phyloP scores from a whole-genome alignment of 2,329 filamentous ascomycete genomes.

The Colletotrichum falcatum region DNA sequence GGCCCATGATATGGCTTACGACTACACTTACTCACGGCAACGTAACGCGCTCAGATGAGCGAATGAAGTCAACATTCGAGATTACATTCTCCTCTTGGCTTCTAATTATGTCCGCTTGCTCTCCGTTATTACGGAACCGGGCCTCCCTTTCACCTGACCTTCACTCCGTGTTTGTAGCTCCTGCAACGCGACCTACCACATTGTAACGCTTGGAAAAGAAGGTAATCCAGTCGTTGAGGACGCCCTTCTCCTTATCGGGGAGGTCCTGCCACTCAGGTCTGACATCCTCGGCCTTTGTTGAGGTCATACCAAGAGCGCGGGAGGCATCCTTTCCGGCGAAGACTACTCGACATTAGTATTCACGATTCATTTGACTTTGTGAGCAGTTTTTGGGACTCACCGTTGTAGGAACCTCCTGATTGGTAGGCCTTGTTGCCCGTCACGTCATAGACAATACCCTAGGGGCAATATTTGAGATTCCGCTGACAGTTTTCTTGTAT shows the following conservation, averaged over 20 bases:
- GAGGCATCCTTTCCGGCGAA: slow-evolving; percentile 97
- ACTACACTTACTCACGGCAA: slow-evolving; percentile 14
- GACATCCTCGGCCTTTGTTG: slow-evolving; percentile 87
- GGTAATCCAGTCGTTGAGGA: slow-evolving; percentile 91
- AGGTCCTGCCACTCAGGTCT: slow-evolving; percentile 85
- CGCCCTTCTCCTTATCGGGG: slow-evolving; percentile 84
- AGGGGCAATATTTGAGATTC: background rate
- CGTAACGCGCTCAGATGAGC: slow-evolving; percentile 14
- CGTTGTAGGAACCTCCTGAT: slow-evolving; percentile 84
- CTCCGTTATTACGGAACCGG: background rate
- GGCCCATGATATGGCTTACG: background rate
- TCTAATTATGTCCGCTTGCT: background rate
- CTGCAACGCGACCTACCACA: slow-evolving; percentile 77
- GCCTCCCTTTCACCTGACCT: slow-evolving; percentile 30
- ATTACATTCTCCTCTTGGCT: background rate
- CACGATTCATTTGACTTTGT: background rate
- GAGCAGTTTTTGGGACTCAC: slow-evolving; percentile 62
- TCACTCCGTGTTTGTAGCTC: slow-evolving; percentile 66
- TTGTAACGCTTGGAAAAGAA: slow-evolving; percentile 99
- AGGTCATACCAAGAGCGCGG: slow-evolving; percentile 88
- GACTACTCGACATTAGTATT: slow-evolving; percentile 64
- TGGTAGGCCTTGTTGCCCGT: slow-evolving; percentile 89
- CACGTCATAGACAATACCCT: slow-evolving; percentile 96
- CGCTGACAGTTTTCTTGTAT: fast-evolving
- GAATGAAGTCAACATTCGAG: slow-evolving; percentile 16